Evolutionary conservation across 768 basidiomycete species (phyloP).

Genomic region (Boletus coccyginus): DNA sequence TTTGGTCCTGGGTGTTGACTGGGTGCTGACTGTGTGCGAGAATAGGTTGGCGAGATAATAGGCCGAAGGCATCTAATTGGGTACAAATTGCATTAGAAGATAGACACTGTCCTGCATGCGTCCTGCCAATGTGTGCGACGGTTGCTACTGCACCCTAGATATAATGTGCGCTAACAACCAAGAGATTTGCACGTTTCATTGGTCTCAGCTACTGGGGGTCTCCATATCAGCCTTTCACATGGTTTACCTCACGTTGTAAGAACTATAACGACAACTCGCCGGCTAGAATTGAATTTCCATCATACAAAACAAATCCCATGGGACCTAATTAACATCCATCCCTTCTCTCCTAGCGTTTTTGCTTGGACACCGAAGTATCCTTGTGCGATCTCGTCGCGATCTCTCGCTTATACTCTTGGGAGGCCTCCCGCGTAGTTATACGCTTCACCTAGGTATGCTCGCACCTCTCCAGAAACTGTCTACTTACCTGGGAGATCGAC

Average conservation of each 20-base stretch:
- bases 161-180: conserved; percentile 2
- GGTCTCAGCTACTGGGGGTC: background rate
- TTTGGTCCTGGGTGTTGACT: background rate
- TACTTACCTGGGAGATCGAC: background rate
- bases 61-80: conserved; percentile 79
- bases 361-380: background rate
- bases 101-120: background rate
- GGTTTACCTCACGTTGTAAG: background rate
- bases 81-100: conserved; percentile 60
- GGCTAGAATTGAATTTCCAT: too few species aligned
- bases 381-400: background rate
- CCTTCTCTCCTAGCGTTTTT: background rate
- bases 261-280: background rate
- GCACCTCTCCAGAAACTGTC: background rate
- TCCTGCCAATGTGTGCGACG: background rate
- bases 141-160: conserved; percentile 9
- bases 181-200: conserved; percentile 3
- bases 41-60: conserved; percentile 83
- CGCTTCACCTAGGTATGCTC: background rate
- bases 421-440: background rate
- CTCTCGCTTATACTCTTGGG: background rate
- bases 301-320: too few species aligned
- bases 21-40: background rate
- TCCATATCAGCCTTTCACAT: background rate
- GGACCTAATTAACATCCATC: too few species aligned